Base-by-base conservation (phyloP, 495 filamentous ascomycete species). In the Daldinia childiae region DNA sequence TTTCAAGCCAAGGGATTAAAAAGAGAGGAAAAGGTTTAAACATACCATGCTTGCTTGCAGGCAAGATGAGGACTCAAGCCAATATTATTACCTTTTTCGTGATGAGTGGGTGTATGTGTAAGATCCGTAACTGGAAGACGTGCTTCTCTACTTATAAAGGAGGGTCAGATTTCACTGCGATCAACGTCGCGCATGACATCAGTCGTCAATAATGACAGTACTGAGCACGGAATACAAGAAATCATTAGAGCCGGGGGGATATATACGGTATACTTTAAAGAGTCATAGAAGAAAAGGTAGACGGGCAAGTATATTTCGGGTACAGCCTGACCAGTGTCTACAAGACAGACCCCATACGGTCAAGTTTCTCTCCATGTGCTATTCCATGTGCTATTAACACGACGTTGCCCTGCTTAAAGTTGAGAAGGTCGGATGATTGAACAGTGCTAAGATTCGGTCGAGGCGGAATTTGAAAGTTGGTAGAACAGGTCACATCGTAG, bases 21-120 rank as follows among this genome's bases (percentile, higher is more conserved):
- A 50, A 34, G 26, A 26, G 41, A 67, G 6, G 30, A 45, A n/a
- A 71, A 32, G 55, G 30, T 60, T 66, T 45, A 43, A 69, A 70
- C 74, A 73, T 52, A 77, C 76, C 74, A 78, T 78, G 69, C 69
- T 78, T 74, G 26, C 62, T 67, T 77, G 30, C 29, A n/a, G 62
- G 58, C 59, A 54, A 74, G 64, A 59, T 62, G 48, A 66, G 62
- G 58, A 66, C 61, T 51, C 59, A 62, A 51, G 54, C 60, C 41
- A 39, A 45, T 61, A 45, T 43, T 64, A 51, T 75, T 39, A 50
- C 63, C 65, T 63, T 21, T 17, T 54, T 26, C 51, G 15, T 54
- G 15, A n/a, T 6, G 51, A 14, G 58, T 51, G 11, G 60, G 38
- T 59, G 51, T 65, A 60, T 69, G 59, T 54, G 41, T 24, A 48